Evolutionary conservation across 129 eudicot species (phyloP).

Genomic region (Heracleum sosnowskyi): DNA sequence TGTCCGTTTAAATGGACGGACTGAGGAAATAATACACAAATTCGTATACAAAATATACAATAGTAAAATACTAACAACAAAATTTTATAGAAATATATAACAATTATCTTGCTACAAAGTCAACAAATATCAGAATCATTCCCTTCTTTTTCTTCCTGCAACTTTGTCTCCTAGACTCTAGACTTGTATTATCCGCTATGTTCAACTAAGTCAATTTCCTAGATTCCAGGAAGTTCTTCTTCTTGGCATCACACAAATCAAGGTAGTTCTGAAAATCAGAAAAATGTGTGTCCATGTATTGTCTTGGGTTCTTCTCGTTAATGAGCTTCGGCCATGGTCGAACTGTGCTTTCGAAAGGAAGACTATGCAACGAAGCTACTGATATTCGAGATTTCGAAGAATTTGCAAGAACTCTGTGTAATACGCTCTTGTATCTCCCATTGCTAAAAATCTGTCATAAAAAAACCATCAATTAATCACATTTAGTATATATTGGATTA

Average conservation of each 20-base stretch:
- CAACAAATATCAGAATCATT: neutral
- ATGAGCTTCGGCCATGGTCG: slow-evolving; percentile 43
- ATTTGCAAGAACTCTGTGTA: slow-evolving; percentile 68
- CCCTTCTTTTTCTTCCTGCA: neutral
- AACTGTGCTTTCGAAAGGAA: slow-evolving; percentile 36
- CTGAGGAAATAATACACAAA: too few relatives aligned
- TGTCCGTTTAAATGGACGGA: too few relatives aligned
- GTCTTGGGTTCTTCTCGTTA: slow-evolving; percentile 39
- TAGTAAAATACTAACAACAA: too few relatives aligned
- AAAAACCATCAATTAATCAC: neutral
- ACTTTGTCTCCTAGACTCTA: neutral
- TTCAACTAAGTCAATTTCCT: slow-evolving; percentile 21
- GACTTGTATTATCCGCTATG: neutral
- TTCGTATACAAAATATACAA: too few relatives aligned
- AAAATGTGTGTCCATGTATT: slow-evolving; percentile 54
- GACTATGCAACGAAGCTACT: slow-evolving; percentile 66
- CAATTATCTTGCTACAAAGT: neutral
- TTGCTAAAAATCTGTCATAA: slow-evolving; percentile 62
- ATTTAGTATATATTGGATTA: neutral
- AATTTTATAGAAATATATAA: too few relatives aligned
- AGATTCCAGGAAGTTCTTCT: slow-evolving; percentile 59
- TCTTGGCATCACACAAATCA: slow-evolving; percentile 36
- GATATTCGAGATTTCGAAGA: slow-evolving; percentile 41
- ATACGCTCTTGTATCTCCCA: slow-evolving; percentile 67
- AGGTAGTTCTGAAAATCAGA: slow-evolving; percentile 40